These are phyloP conservation scores for Prunus davidiana DNA, from an alignment of 306 rosid genomes.

Conservation along the genomic window DNA sequence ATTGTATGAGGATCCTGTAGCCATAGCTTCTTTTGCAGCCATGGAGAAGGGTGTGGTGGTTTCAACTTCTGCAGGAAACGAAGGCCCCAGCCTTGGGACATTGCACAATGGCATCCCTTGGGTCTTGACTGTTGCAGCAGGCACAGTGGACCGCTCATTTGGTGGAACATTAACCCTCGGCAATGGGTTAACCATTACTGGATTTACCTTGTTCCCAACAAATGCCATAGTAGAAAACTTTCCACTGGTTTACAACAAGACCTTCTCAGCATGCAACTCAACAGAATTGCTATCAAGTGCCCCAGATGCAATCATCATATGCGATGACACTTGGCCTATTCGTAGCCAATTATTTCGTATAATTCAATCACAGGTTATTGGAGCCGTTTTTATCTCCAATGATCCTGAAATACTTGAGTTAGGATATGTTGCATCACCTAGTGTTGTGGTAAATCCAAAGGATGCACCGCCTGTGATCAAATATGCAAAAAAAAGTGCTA, in stretches of 20 bases:
- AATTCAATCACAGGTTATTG: not conserved
- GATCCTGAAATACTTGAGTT: not conserved
- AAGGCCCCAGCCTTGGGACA: not conserved
- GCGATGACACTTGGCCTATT: not conserved
- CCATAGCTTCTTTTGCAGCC: constrained; percentile 30
- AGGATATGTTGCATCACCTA: constrained; percentile 22
- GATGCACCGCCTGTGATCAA: constrained; percentile 29
- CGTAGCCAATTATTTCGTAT: not conserved
- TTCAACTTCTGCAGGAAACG: constrained; percentile 25
- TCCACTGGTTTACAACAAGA: constrained; percentile 18
- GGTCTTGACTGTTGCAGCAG: constrained; percentile 29
- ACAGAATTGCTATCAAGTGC: not conserved
- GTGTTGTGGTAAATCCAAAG: constrained; percentile 32
- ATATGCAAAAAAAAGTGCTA: constrained; percentile 1
- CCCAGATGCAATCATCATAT: constrained; percentile 14
- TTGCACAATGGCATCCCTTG: constrained; percentile 29
- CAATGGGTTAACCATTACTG: constrained; percentile 18
- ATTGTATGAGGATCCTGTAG: constrained; percentile 20
- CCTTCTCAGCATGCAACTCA: constrained; percentile 21
- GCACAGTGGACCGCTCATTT: constrained; percentile 26
- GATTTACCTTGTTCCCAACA: constrained; percentile 28
- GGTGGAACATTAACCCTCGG: constrained; percentile 21
- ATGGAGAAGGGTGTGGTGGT: constrained; percentile 27
- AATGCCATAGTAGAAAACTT: constrained; percentile 3
- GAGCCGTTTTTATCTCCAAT: constrained; percentile 21